These are phyloP conservation scores for Aspergillus incahuasiensis DNA, from an alignment of 495 filamentous ascomycete species.

Conservation along the genomic window DNA sequence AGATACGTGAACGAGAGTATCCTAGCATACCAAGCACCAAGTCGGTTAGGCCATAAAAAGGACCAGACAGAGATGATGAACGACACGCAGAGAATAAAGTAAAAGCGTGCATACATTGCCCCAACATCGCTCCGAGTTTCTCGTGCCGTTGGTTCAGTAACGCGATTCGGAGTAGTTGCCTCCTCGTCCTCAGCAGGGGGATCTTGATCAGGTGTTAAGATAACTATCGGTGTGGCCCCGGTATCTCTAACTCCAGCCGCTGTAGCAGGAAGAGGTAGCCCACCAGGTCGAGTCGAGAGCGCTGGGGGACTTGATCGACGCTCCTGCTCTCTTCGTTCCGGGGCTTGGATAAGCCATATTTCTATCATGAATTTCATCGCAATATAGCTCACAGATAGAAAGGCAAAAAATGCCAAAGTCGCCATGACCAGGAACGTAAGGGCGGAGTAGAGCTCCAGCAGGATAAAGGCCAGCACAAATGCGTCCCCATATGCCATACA, in stretches of 20 bases:
- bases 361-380: slow-evolving; percentile 83
- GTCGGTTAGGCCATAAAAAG: slow-evolving; percentile 64
- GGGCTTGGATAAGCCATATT: slow-evolving; percentile 82
- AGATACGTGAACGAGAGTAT: slow-evolving; percentile 65
- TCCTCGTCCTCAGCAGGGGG: slow-evolving; percentile 42
- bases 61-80: slow-evolving; percentile 73
- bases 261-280: slow-evolving; percentile 61
- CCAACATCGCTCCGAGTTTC: slow-evolving; percentile 56
- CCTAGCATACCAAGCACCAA: slow-evolving; percentile 68
- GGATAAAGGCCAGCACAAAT: slow-evolving; percentile 59
- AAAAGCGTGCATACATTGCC: slow-evolving; percentile 74
- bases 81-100: slow-evolving; percentile 63
- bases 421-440: slow-evolving; percentile 66
- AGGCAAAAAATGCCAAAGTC: slow-evolving; percentile 64
- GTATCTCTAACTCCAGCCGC: slow-evolving; percentile 43
- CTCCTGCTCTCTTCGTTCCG: slow-evolving; percentile 62
- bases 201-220: slow-evolving; percentile 82
- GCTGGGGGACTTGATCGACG: slow-evolving; percentile 27
- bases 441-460: slow-evolving; percentile 57
- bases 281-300: slow-evolving; percentile 30
- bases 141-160: slow-evolving; percentile 26
- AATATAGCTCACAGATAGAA: slow-evolving; percentile 66
- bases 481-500: slow-evolving; percentile 87
- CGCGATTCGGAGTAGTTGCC: slow-evolving; percentile 22
- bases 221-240: slow-evolving; percentile 56